Percentiles rank a stretch among this genome's conserved stretches.
Evolutionary conservation across 345 rosid genomes (phyloP).

Genomic region (Brassica incana): DNA sequence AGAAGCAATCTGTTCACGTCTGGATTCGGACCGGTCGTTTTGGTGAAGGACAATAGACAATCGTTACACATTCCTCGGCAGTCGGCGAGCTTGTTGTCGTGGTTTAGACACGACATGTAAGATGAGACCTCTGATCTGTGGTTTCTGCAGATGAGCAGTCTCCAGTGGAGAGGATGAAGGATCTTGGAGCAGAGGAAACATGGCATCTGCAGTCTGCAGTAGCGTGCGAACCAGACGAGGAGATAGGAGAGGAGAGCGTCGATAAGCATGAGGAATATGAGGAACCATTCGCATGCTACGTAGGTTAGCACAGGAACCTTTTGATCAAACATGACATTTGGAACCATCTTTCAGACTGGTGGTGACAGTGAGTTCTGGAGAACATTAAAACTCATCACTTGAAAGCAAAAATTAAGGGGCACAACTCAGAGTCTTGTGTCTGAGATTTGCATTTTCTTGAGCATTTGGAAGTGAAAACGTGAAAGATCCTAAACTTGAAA

Average conservation of each 20-base stretch:
- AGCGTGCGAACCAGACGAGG: constrained; percentile 59
- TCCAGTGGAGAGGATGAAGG: constrained; percentile 58
- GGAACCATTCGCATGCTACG: constrained; percentile 70
- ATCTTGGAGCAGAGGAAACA: constrained; percentile 77
- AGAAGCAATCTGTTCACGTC: constrained; percentile 49
- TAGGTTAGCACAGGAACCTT: constrained; percentile 40
- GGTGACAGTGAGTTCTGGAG: constrained; percentile 27
- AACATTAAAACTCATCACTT: constrained; percentile 22
- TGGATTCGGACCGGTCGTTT: constrained; percentile 51
- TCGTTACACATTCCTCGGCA: constrained; percentile 60
- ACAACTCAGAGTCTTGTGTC: constrained; percentile 16
- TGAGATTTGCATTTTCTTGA: constrained; percentile 26
- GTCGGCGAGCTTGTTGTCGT: constrained; percentile 56
- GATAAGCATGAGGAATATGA: constrained; percentile 61
- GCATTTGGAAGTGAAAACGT: neutral
- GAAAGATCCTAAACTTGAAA: neutral
- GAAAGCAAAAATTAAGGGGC: neutral
- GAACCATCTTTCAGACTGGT: constrained; percentile 23
- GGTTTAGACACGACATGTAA: constrained; percentile 58
- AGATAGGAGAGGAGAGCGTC: constrained; percentile 63
- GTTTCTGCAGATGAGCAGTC: constrained; percentile 56
- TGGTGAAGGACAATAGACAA: constrained; percentile 64
- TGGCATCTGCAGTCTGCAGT: constrained; percentile 60
- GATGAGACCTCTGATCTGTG: constrained; percentile 70
- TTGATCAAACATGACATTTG: constrained; percentile 22